Conservation (phyloP, 345 rosid species). For the Diplotaxis tenuifolia region DNA sequence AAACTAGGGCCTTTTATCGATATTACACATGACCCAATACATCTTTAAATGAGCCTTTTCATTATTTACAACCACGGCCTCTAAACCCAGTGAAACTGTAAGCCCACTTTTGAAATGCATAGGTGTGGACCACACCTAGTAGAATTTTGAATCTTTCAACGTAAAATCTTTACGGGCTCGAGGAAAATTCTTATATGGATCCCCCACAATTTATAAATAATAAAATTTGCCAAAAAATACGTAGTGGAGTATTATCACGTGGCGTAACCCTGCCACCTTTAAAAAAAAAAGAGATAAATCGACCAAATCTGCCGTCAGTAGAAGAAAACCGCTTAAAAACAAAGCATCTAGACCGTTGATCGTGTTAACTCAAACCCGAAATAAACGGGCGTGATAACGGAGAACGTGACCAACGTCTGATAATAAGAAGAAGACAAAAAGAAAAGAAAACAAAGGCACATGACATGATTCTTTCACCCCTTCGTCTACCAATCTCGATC, state of each 20-base stretch:
- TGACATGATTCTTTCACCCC: slow-evolving; percentile 36
- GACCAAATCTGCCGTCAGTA: slow-evolving; percentile 27
- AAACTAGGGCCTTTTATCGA: background rate
- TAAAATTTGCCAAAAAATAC: background rate
- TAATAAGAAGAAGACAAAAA: slow-evolving; percentile 26
- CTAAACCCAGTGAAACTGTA: background rate
- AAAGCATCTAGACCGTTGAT: slow-evolving; percentile 35
- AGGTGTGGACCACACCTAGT: background rate
- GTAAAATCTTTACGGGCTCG: slow-evolving; percentile 7
- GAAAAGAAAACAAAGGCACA: slow-evolving; percentile 29
- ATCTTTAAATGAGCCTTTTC: background rate
- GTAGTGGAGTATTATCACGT: slow-evolving; percentile 16
- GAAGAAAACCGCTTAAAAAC: slow-evolving; percentile 21
- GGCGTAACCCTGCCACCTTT: slow-evolving; percentile 27
- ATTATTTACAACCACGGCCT: background rate
- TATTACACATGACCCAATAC: background rate
- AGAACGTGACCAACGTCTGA: slow-evolving; percentile 33
- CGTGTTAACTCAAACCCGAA: background rate
- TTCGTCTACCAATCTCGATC: slow-evolving; percentile 34
- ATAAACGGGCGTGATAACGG: slow-evolving; percentile 38
- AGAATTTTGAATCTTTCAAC: background rate
- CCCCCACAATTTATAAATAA: background rate
- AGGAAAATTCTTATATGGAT: background rate
- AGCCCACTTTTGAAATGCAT: background rate
- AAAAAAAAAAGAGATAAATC: background rate